Evolutionary conservation across 306 rosid species (phyloP).

Genomic region (Cucumis hystrix): DNA sequence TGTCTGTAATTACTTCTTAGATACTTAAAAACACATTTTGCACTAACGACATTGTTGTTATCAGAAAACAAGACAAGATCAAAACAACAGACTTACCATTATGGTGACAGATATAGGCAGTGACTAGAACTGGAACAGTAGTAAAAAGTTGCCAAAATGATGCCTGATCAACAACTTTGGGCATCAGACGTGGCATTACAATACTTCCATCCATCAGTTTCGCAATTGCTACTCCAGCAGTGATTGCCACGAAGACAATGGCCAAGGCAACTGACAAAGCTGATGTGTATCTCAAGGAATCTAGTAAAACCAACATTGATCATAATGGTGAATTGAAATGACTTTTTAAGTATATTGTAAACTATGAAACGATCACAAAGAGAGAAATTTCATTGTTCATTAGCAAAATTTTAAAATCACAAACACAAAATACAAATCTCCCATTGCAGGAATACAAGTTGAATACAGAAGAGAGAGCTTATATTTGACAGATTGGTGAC

Average conservation of each 20-base stretch:
- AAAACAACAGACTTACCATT: conserved; percentile 24
- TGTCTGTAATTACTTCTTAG: not conserved
- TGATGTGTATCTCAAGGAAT: conserved; percentile 56
- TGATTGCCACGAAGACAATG: conserved; percentile 44
- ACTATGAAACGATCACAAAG: not conserved
- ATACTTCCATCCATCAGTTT: conserved; percentile 39
- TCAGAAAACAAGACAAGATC: not conserved
- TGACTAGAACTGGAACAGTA: conserved; percentile 47
- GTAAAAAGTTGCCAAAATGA: conserved; percentile 65
- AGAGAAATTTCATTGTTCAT: not conserved
- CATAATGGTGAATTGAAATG: not conserved
- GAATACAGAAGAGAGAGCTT: not conserved
- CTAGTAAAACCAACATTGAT: conserved; percentile 17
- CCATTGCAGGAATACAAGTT: not conserved
- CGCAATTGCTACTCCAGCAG: conserved; percentile 34
- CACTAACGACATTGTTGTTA: not conserved
- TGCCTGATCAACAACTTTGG: conserved; percentile 26
- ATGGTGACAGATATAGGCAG: conserved; percentile 58
- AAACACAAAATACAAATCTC: not conserved
- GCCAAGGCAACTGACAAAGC: conserved; percentile 56
- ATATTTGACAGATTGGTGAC: not conserved
- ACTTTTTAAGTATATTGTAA: too few species aligned
- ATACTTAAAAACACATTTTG: not conserved
- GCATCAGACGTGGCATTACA: conserved; percentile 43
- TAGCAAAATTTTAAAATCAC: not conserved